Evolutionary conservation across 2,329 filamentous ascomycete genomes (phyloP), one percentile per base, ranked within the genome.

Genomic region (Botrytis cinerea): DNA sequence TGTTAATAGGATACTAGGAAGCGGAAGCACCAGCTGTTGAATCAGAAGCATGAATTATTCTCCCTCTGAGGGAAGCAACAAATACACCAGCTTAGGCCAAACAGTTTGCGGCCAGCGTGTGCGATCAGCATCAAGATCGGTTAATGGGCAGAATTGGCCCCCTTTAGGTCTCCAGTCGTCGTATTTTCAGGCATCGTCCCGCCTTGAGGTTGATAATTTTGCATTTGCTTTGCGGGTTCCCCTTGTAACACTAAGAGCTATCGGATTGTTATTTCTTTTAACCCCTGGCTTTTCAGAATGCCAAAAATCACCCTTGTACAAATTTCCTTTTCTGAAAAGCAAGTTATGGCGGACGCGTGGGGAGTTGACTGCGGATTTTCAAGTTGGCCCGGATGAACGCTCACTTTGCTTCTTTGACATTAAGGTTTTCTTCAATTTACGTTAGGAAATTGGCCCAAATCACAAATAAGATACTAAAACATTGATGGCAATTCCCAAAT

Each of bases 221-320:
- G 76, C 75, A 76, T 77, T 70, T 75, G 61, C 70, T 68, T 76
- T 75, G 73, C 76, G 74, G 75, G 70, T 77, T 76, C 74, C 75
- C 77, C 76, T 76, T 80, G 79, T 80, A 80, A 78, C 75, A 80
- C 73, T 80, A 80, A 75, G 75, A 77, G 74, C 78, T 73, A 74
- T 69, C 70, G 77, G 76, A 74, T 73, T 76, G 57, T 74, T 73
- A 73, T 70, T 62, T 75, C 74, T 74, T 73, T 73, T 74, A 68
- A 71, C 62, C 72, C 66, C 67, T 75, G 71, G 74, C 73, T 74
- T 71, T 73, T 73, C 74, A 72, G 75, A 75, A 77, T 77, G 74
- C 71, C 74, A 73, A 67, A 66, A 75, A 66, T 68, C 73, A 75
- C 73, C 54, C 63, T 72, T 80, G 78, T 80, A 79, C 77, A 80